Conservation (phyloP, 2,329 filamentous ascomycete species). For the Talaromyces amestolkiae region DNA sequence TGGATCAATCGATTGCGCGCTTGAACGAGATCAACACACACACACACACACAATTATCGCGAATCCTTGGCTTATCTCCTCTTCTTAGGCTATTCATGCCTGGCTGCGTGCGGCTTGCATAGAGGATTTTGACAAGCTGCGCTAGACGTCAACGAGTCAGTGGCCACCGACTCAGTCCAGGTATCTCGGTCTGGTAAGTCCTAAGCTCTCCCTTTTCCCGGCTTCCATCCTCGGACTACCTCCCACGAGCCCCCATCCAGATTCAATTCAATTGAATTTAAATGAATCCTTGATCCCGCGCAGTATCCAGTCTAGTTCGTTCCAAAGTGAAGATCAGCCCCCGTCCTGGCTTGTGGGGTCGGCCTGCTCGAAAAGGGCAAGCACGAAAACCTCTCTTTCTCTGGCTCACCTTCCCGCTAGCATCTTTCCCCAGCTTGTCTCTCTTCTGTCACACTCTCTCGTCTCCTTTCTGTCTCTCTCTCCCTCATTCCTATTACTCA, state of each 20-base stretch:
- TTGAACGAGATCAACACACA: not conserved
- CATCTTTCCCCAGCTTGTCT: constrained; percentile 2
- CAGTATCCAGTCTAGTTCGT: not conserved
- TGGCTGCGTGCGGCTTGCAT: not conserved
- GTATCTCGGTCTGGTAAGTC: not conserved
- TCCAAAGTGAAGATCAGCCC: constrained; percentile 12
- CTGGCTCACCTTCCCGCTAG: not conserved
- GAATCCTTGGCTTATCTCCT: constrained; percentile 9
- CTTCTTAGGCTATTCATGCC: not conserved
- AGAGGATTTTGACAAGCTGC: not conserved
- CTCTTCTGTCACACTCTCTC: not conserved
- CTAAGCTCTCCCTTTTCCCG: not conserved
- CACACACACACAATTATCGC: not conserved
- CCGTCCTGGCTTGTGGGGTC: constrained; percentile 12
- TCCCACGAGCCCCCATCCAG: not conserved
- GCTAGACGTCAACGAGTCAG: constrained; percentile 4
- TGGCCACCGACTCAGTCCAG: not conserved
- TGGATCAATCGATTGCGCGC: not conserved
- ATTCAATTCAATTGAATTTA: not conserved
- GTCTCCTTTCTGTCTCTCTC: not conserved
- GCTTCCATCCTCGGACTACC: not conserved
- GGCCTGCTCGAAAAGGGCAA: constrained; percentile 5
- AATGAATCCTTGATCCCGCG: not conserved
- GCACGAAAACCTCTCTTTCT: constrained; percentile 4
- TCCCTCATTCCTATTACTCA: not conserved